These are phyloP conservation scores for Pseudogymnoascus sp. DNA, from an alignment of 2,329 filamentous ascomycete species.

Conservation along the genomic window DNA sequence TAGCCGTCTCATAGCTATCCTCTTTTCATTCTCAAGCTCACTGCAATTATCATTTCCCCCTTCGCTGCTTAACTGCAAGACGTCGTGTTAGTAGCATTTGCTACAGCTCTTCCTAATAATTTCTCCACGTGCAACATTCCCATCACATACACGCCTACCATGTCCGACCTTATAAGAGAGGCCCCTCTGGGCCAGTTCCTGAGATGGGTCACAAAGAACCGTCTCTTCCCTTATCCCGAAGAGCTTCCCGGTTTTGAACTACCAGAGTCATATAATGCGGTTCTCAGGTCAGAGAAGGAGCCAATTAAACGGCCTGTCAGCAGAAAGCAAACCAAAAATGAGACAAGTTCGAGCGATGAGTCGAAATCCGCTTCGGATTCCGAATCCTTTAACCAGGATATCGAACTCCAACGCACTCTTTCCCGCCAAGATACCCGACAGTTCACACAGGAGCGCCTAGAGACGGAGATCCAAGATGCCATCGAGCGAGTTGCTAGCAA, in stretches of 20 bases:
- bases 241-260: constrained; percentile 46
- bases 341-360: constrained; percentile 10
- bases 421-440: constrained; percentile 22
- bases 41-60: background rate
- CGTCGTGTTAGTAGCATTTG: background rate
- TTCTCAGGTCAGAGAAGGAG: constrained; percentile 18
- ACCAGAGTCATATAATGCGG: constrained; percentile 33
- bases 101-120: background rate
- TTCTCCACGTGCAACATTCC: background rate
- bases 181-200: constrained; percentile 51
- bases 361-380: constrained; percentile 14
- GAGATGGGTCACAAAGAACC: constrained; percentile 44
- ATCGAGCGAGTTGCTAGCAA: constrained; percentile 33
- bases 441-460: constrained; percentile 31
- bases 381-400: constrained; percentile 14
- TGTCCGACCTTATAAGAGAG: constrained; percentile 39
- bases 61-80: background rate
- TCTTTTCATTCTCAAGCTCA: background rate
- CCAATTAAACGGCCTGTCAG: background rate
- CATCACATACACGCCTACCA: background rate
- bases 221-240: constrained; percentile 49
- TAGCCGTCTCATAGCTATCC: background rate
- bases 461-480: constrained; percentile 30
- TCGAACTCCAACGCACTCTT: constrained; percentile 16
- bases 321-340: constrained; percentile 1